A percentile compares a stretch with the other conserved stretches of the same genome.
Conservation (phyloP, 1,139 yeast species). For the Saccharomyces hybrid region DNA sequence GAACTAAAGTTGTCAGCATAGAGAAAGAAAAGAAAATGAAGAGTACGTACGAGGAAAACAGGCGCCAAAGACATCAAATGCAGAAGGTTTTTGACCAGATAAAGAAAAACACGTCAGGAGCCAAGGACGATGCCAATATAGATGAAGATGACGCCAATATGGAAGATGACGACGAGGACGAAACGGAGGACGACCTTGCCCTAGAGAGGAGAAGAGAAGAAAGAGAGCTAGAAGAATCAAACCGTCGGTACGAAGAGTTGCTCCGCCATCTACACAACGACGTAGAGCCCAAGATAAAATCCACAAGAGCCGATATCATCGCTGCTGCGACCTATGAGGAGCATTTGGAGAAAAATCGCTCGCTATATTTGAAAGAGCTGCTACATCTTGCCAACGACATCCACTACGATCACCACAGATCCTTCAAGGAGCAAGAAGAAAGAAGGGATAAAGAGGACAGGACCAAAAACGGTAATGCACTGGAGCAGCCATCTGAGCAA, state of each 20-base stretch:
- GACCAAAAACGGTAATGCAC: conserved; percentile 9
- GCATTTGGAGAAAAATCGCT: conserved; percentile 12
- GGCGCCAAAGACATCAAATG: conserved; percentile 44
- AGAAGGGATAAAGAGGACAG: conserved; percentile 20
- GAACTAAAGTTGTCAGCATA: conserved; percentile 51
- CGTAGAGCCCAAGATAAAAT: conserved; percentile 21
- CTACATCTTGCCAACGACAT: conserved; percentile 19
- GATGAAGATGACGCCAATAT: conserved; percentile 25
- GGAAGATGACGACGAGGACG: conserved; percentile 19
- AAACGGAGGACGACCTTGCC: conserved; percentile 15
- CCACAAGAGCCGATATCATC: conserved; percentile 18
- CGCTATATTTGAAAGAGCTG: conserved; percentile 22
- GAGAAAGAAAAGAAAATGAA: conserved; percentile 51
- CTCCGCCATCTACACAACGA: conserved; percentile 14
- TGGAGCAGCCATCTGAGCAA: neutral
- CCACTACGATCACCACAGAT: conserved; percentile 25
- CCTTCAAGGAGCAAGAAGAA: conserved; percentile 21
- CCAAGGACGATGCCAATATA: conserved; percentile 16
- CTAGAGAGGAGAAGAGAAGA: conserved; percentile 25
- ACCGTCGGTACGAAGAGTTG: conserved; percentile 22
- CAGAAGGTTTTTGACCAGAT: conserved; percentile 45
- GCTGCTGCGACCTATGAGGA: conserved; percentile 21
- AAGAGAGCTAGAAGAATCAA: conserved; percentile 18
- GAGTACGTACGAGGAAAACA: conserved; percentile 46
- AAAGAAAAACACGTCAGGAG: conserved; percentile 26